These are phyloP conservation scores for Pichia thaimueangensis DNA, from an alignment of 805 yeast species.

Conservation along the genomic window DNA sequence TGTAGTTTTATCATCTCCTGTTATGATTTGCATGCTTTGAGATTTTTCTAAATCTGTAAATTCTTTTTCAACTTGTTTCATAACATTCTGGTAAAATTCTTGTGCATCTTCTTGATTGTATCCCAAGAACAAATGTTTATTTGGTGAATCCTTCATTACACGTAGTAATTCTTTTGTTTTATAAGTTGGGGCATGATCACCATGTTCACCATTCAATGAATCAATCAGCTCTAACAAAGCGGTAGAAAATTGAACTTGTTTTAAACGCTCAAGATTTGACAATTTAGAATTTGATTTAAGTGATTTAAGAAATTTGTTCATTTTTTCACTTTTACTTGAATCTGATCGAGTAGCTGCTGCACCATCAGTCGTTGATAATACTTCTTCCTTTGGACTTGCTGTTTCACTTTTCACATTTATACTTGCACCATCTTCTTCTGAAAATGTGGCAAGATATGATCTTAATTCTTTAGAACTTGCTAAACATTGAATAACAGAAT, in stretches of 20 bases:
- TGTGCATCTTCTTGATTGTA: conserved; percentile 96
- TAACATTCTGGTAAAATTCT: conserved; percentile 80
- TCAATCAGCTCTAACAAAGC: conserved; percentile 47
- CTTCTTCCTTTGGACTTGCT: neutral
- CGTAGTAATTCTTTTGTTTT: conserved; percentile 55
- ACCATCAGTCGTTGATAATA: neutral
- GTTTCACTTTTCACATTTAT: neutral
- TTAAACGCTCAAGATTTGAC: conserved; percentile 3
- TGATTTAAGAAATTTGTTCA: conserved; percentile 14
- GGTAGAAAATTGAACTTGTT: conserved; percentile 38
- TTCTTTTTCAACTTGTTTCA: conserved; percentile 61
- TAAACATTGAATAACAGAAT: conserved; percentile 76
- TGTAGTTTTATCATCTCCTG: neutral
- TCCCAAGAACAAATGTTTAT: conserved; percentile 69
- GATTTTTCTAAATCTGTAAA: conserved; percentile 23
- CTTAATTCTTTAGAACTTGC: conserved; percentile 64
- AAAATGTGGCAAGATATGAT: conserved; percentile 46
- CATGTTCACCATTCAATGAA: conserved; percentile 51
- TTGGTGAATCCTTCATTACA: conserved; percentile 72
- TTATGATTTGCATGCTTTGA: conserved; percentile 19
- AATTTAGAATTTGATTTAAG: conserved; percentile 1
- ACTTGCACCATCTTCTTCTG: conserved; percentile 10
- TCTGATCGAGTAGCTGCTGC: neutral
- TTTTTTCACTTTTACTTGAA: neutral
- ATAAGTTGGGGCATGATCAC: conserved; percentile 50